These are phyloP conservation scores for Moelleriella libera DNA, from an alignment of 2,329 filamentous ascomycete species.

Conservation along the genomic window DNA sequence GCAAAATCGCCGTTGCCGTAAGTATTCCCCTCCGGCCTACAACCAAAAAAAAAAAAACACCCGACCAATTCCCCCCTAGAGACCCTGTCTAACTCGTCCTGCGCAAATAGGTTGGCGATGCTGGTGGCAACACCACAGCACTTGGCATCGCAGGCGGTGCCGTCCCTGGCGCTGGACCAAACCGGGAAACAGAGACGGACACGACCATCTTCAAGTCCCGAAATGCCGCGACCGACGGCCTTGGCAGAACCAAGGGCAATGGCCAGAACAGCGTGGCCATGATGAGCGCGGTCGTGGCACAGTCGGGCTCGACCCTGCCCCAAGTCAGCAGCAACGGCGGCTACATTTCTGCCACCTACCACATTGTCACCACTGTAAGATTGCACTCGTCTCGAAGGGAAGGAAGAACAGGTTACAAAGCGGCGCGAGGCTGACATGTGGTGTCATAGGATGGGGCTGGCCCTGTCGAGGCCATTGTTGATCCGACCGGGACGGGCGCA, in stretches of 20 bases:
- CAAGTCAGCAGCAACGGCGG: slow-evolving; percentile 20
- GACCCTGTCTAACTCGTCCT: no score
- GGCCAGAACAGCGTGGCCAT: slow-evolving; percentile 21
- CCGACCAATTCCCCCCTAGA: not conserved
- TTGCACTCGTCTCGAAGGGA: not conserved
- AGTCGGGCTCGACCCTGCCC: slow-evolving; percentile 22
- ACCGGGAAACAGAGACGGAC: slow-evolving; percentile 26
- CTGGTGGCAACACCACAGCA: slow-evolving; percentile 23
- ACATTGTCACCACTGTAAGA: slow-evolving; percentile 22
- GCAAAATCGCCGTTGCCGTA: slow-evolving; percentile 11
- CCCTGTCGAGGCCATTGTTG: slow-evolving; percentile 21
- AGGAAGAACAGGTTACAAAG: no score
- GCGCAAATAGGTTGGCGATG: slow-evolving; percentile 11
- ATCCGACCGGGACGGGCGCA: slow-evolving; percentile 19
- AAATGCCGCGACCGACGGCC: slow-evolving; percentile 19
- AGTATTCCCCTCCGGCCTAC: not conserved
- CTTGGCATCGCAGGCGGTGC: slow-evolving; percentile 22
- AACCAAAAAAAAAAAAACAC: no score
- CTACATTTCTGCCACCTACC: slow-evolving; percentile 19
- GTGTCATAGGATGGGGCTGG: slow-evolving; percentile 18
- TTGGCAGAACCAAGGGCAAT: slow-evolving; percentile 20
- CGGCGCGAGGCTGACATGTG: no score
- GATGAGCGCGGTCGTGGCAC: slow-evolving; percentile 17
- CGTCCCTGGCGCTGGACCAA: slow-evolving; percentile 24
- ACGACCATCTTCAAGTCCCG: slow-evolving; percentile 26